Base-by-base conservation (phyloP, 176 grass and related monocot species). In the Aegilops sharonensis region DNA sequence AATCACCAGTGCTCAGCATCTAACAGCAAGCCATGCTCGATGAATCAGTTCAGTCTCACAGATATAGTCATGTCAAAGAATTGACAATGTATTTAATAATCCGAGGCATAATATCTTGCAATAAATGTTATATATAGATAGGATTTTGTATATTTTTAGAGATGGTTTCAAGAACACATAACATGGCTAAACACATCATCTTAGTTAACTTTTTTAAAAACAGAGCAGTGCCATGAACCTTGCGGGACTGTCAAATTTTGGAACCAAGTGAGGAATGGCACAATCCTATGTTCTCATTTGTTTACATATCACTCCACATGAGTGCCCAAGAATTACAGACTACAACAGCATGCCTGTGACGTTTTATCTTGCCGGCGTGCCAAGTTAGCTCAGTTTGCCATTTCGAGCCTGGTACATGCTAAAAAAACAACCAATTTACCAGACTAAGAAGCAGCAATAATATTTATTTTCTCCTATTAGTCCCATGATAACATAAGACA, bases 221-320 rank as follows among this genome's bases (percentile, higher is more conserved):
- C 50, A 54, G 25, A 87, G 52, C 32, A 88, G 9, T 73, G 21
- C 30, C 75, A 80, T 67, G 75, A 56, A 78, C 27, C 59, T 75
- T 63, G 32, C 1, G 54, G 30, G 15, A 20, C 70, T 39, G 56
- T 47, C 36, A 48, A 13, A 78, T 71, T 64, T 78, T 42, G 37
- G 43, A 75, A 75, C 36, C 31, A 40, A 5, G 11, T 23, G 77
- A 68, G 43, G 59, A 85, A 57, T 79, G 23, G 6, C 35, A 43
- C 42, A 68, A 57, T 64, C 40, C 20, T 43, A 9, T 1, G 17
- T 81, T 60, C 18, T 39, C 21, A 2, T 10, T 72, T 5, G 30
- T 48, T 57, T 8, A 6, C 60, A 60, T 47, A 75, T 50, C 71
- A 42, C 42, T 75, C 13, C 72, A 75, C 42, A 75, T 27, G 42